Evolutionary conservation across 148 eudicot species (phyloP), one percentile per base, ranked within the genome.

Genomic region (Rhododendron henanense): DNA sequence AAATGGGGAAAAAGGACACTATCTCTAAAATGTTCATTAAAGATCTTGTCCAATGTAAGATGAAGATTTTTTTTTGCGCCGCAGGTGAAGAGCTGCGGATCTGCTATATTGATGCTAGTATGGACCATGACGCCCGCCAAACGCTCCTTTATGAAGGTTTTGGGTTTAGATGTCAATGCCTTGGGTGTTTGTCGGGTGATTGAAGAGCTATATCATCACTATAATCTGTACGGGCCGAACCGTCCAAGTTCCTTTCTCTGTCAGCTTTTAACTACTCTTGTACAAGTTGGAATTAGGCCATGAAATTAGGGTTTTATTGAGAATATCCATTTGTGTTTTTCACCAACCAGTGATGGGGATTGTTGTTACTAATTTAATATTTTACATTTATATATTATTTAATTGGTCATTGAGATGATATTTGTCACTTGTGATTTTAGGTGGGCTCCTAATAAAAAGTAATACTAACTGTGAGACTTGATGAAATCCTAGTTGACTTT

Each of bases 41-140:
- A 71, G 33, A 71, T 71, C 76, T 71, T 25, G 41, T 71, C 41
- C 39, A 31, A 31, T 71, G 37, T 71, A 31, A 71, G 13, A 71
- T 71, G 39, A 31, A 10, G 37, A 10, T 31, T 71, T 71, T 71
- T 71, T 71, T 48, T 83, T 41, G 86, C 45, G 28, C 53, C 84
- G 83, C 92, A 96, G 99, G 92, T 76, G 99, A 96, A 91, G 99
- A 96, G 90, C 87, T 96, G 86, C 87, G 96, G 85, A 96, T 96
- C 91, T 96, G 99, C 87, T 96, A 96, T 83, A 95, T 96, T 79
- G 99, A 96, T 89, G 95, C 99, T 47, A 96, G 99, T 88, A 92
- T 96, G 97, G 94, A 91, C 85, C 87, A 82, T 41, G 89, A 92
- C 47, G 96, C 95, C 86, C 97, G 99, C 16, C 94, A 94, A 86